phyloP scores from a whole-genome alignment of 2,329 filamentous ascomycete species.

The Blastomyces emzantsi region DNA sequence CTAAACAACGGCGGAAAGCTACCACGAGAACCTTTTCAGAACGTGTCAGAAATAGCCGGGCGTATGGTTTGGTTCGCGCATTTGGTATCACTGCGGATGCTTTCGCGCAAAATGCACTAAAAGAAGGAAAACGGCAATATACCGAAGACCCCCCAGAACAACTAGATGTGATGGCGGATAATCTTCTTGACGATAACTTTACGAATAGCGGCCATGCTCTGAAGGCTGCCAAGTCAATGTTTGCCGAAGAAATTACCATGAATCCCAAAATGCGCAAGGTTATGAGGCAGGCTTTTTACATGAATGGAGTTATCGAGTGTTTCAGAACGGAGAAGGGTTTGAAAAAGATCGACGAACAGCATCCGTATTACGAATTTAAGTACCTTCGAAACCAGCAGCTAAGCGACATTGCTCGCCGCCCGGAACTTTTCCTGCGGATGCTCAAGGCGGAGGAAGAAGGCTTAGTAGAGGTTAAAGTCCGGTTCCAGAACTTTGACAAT shows the following conservation, averaged over 20 bases:
- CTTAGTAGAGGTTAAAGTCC: conserved; percentile 73
- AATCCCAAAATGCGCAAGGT: conserved; percentile 85
- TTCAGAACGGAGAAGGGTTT: conserved; percentile 88
- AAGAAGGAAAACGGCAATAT: conserved; percentile 66
- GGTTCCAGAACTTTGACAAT: conserved; percentile 63
- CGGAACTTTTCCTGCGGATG: conserved; percentile 93
- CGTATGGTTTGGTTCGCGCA: conserved; percentile 73
- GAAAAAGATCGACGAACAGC: conserved; percentile 85
- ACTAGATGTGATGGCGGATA: conserved; percentile 81
- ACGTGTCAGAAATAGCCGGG: conserved; percentile 68
- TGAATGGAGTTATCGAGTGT: conserved; percentile 75
- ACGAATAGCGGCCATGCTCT: conserved; percentile 67
- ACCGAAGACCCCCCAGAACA: conserved; percentile 74
- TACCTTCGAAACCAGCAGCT: conserved; percentile 88
- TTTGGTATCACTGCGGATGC: conserved; percentile 86
- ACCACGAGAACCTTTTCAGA: conserved; percentile 73
- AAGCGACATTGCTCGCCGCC: conserved; percentile 66
- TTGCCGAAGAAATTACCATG: conserved; percentile 78
- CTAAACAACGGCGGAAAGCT: conserved; percentile 70
- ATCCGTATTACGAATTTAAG: conserved; percentile 96
- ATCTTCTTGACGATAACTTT: conserved; percentile 62
- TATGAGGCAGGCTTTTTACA: conserved; percentile 74
- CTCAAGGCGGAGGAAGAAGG: conserved; percentile 93
- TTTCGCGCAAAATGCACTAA: conserved; percentile 76
- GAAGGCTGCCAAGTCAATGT: conserved; percentile 73